Conservation (phyloP, 768 basidiomycete genomes). For the Suillus alpinus region DNA sequence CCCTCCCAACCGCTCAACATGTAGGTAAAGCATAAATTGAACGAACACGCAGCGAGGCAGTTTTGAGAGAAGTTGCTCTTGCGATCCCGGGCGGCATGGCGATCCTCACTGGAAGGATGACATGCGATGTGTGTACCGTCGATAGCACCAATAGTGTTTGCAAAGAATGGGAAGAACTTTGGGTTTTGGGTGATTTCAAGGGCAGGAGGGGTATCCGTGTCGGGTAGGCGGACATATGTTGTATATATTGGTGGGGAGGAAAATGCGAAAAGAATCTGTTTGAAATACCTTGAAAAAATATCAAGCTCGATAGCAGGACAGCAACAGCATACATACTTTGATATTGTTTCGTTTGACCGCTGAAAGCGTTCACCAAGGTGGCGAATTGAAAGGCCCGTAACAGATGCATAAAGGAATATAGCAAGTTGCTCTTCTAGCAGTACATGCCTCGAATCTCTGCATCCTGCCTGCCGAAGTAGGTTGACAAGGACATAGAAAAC, state of each 20-base stretch:
- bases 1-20: not conserved
- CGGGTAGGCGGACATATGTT: conserved; percentile 18
- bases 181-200: conserved; percentile 15
- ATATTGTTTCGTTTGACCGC: too few relatives aligned
- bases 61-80: not conserved
- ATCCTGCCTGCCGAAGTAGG: too few relatives aligned
- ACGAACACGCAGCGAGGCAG: not conserved
- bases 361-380: too few relatives aligned
- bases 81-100: not conserved
- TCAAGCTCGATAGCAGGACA: not conserved
- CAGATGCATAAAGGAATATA: too few relatives aligned
- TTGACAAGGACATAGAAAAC: too few relatives aligned
- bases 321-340: not conserved
- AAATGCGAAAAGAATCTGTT: conserved; percentile 22
- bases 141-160: conserved; percentile 20
- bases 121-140: conserved; percentile 26
- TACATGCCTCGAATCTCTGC: too few relatives aligned
- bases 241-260: conserved; percentile 26
- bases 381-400: too few relatives aligned
- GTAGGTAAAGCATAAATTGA: not conserved
- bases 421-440: too few relatives aligned
- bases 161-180: conserved; percentile 26
- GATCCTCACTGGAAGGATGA: conserved; percentile 11
- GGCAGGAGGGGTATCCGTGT: conserved; percentile 10
- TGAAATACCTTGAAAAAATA: conserved; percentile 28